Base-by-base conservation (phyloP, 164 flowering plant genomes). In the Pachysandra terminalis region DNA sequence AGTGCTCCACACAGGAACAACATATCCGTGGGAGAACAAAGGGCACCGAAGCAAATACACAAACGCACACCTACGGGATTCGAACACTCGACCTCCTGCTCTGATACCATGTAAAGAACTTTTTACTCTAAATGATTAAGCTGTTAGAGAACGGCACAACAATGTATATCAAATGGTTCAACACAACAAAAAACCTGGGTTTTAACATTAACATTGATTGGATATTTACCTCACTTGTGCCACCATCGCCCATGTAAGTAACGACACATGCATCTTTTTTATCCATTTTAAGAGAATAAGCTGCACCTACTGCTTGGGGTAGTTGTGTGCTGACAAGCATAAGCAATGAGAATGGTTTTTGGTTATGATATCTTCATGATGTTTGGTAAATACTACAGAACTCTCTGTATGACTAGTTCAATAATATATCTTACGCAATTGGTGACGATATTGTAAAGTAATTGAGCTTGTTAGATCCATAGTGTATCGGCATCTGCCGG, bases 221-320 rank as follows among this genome's bases (percentile, higher is more conserved):
- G 14, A n/a, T 56, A 48, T 24, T 72, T 78, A 93, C 99, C 97
- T 90, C 97, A 67, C 99, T 96, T 53, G 93, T 74, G 73, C 89
- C 84, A 60, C 99, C 98, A 78, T 96, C 99, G 1, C 99, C 99
- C 62, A 87, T 83, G 69, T 83, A 93, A 67, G 98, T 80, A 58
- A 90, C 90, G 9, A 75, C 84, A 79, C 98, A 93, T 13, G 99
- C 96, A 72, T 88, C 84, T 74, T 83, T 87, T 16, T 73, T 73
- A 63, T 93, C 99, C 98, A 96, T 91, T 78, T 91, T 96, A n/a
- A 91, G 76, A 32, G 98, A 90, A 82, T 93, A 96, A 61, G 99
- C 99, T 68, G 88, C 98, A 35, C 99, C 99, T 17, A 88, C 98
- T 27, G 99, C 97, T 22, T 93, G 95, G 10, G 97, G 91, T 65